Conservation (phyloP, 768 basidiomycete genomes). For the Hygrophorus russula region DNA sequence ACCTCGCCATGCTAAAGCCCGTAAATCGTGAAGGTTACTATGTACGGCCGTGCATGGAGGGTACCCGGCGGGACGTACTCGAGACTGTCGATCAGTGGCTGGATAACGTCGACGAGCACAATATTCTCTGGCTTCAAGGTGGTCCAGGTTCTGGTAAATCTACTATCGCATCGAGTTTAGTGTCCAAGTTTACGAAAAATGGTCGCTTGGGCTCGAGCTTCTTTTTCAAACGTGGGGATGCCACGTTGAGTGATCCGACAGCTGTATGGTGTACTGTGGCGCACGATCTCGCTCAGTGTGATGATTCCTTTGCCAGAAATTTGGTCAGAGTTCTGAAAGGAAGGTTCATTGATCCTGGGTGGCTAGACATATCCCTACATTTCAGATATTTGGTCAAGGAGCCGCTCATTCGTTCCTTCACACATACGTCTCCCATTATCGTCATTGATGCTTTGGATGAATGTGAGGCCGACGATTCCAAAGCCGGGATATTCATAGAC, state of each 20-base stretch:
- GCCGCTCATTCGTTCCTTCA: not conserved
- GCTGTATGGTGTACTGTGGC: conserved; percentile 12
- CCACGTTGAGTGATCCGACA: conserved; percentile 8
- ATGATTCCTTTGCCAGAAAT: not conserved
- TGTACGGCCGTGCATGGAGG: conserved; percentile 2
- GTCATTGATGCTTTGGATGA: conserved; percentile 8
- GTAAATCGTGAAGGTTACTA: not conserved
- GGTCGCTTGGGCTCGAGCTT: conserved; percentile 10
- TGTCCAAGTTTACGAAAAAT: conserved; percentile 2
- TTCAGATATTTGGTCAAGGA: conserved; percentile 1
- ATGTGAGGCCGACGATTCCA: conserved; percentile 2
- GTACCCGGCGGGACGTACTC: conserved; percentile 12
- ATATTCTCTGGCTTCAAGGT: conserved; percentile 19
- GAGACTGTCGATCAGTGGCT: conserved; percentile 16
- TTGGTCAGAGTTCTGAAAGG: not conserved
- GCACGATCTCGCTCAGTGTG: conserved; percentile 8
- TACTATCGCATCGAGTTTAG: conserved; percentile 12
- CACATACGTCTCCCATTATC: not conserved
- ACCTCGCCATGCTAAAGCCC: not conserved
- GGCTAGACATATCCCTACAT: not conserved
- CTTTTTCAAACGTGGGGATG: conserved; percentile 8
- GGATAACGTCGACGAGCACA: conserved; percentile 19
- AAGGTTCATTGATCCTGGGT: not conserved
- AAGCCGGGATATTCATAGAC: not conserved
- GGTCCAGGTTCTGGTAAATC: conserved; percentile 17